A percentile compares a stretch with the other conserved stretches of the same genome.
These are phyloP conservation scores for Talaromyces islandicus DNA, from an alignment of 2,329 filamentous ascomycete genomes.

Conservation along the genomic window DNA sequence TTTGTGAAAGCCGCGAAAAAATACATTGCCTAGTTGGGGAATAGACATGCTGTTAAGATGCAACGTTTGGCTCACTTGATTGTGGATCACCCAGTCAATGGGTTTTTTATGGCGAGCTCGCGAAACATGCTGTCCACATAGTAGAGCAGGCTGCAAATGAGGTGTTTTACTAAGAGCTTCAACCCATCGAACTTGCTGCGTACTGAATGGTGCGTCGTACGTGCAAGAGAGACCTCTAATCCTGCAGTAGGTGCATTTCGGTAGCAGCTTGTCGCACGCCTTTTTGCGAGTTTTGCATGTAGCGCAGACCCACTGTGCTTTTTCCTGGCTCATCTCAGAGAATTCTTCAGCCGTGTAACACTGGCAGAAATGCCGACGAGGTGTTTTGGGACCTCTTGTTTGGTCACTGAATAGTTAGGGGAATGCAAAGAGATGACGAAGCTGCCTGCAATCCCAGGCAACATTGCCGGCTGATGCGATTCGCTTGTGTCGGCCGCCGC, in stretches of 20 bases:
- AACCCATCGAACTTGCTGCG: background rate
- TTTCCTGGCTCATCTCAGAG: background rate
- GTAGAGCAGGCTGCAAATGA: background rate
- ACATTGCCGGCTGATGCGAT: background rate
- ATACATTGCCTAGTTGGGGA: background rate
- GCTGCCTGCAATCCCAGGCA: background rate
- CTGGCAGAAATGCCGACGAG: background rate
- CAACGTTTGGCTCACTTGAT: background rate
- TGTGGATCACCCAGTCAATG: background rate
- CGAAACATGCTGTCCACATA: background rate
- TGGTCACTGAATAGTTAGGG: background rate
- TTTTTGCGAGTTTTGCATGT: conserved; percentile 3
- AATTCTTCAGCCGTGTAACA: background rate
- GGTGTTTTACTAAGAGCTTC: background rate
- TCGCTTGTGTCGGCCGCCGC: background rate
- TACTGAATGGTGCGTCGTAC: background rate
- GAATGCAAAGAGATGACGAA: background rate
- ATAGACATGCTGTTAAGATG: background rate
- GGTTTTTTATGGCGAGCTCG: background rate
- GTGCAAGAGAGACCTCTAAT: background rate
- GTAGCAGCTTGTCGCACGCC: conserved; percentile 2
- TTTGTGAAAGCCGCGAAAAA: background rate
- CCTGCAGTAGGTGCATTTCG: background rate
- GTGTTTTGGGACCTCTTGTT: background rate
- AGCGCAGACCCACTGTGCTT: background rate